Evolutionary conservation across 2,329 filamentous ascomycete genomes (phyloP), one percentile per base, ranked within the genome.

Genomic region (Alternaria gansuensis): DNA sequence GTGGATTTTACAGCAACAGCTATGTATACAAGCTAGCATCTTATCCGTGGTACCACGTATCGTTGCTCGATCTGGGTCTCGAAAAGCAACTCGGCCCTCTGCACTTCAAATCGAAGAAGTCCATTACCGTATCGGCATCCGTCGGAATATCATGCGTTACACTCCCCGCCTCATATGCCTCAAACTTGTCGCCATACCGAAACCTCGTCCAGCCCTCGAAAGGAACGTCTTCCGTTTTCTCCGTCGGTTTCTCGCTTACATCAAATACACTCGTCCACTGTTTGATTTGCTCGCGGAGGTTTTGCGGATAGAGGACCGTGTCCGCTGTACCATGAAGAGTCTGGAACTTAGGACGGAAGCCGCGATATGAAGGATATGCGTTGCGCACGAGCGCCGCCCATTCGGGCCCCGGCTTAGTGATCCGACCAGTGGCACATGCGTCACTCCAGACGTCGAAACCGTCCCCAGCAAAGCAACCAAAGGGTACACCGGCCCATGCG

Each of bases 401-500:
- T 43, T 75, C 70, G 9, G 55, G 45, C 3, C 74, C 72, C 10
- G 59, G 71, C 61, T 71, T 73, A 54, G 74, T 64, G 41, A 73
- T 70, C 51, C 71, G 71, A 21, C 74, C 74, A 0, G 63, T 72
- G 24, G 74, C 73, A 39, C 74, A 76, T 0, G 62, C 68, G 41
- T 72, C 70, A 55, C 62, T 75, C 74, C 74, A 76, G 3, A 71
- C 69, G 7, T 52, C 72, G 51, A 62, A 76, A 1, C 72, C 72
- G 51, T 70, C 44, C 2, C 71, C 75, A 4, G 73, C 70, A 43
- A 70, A 77, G 40, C 75, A 78, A 2, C 74, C 75, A 39, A 77
- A 77, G n/a, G 74, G 56, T 2, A 76, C 74, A 17, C 73, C 73
- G 1, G 74, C 73, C 65, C 67, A 75, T 13, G 70, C 74, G 51